Base-by-base conservation (phyloP, 2,329 filamentous ascomycete species). In the Ophiostoma sp. region DNA sequence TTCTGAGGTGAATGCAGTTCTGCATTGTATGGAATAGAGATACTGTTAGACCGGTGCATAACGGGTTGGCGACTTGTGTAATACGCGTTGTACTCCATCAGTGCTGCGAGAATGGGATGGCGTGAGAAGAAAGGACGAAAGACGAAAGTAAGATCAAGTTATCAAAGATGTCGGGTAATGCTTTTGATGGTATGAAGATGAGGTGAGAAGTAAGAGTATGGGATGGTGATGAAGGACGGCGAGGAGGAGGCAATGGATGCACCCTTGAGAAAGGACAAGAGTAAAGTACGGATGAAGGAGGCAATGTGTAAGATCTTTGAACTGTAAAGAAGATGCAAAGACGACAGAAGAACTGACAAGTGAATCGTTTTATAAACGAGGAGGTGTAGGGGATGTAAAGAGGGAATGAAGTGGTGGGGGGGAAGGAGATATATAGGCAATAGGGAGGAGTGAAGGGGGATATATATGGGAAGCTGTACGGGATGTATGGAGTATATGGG, bases 291-390 rank as follows among this genome's bases (percentile, higher is more conserved):
- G 27, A 62, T 17, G 57, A 33, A 33, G 13, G 8, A n/a, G 57
- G 23, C 8, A 33, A 33, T 17, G 27, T 27, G 52, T 57, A 57
- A 57, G 52, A 57, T n/a, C 23, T 57, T 54, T 62, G 57, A 62
- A 13, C 57, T 62, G 57, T 62, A 27, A 62, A 62, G 57, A 62
- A 62, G 57, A 62, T 15, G 27, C n/a, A 57, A 57, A 27, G 52
- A 57, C 52, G 52, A 33, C 23, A 33, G 27, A 62, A 62, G 57
- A 62, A 62, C 57, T 62, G 57, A 62, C 57, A 62, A 62, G 57
- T 62, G 57, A 62, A 20, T 13, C 57, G 27, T 62, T 62, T 33
- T 17, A 62, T 17, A n/a, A 62, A 17, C 20, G 20, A 33, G 27
- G 6, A 62, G 5, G 52, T 57, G 27, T 33, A 33, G 57, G 33